phyloP scores from a whole-genome alignment of 345 rosid species.

The Camelina laxa region DNA sequence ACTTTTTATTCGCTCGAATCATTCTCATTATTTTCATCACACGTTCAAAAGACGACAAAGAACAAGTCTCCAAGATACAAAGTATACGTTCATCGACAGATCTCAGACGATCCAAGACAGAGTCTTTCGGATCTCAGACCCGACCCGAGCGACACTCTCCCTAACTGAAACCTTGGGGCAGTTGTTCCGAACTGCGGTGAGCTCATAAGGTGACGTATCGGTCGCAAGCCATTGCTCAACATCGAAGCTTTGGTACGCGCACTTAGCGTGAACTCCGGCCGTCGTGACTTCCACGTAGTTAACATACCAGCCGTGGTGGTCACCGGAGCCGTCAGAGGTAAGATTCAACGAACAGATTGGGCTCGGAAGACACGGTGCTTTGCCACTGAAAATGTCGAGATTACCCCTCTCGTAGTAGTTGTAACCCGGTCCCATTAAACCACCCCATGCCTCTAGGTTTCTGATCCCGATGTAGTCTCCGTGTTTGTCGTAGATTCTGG shows the following conservation, averaged over 20 bases:
- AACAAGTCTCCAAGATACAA: slow-evolving; percentile 20
- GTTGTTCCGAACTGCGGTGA: slow-evolving; percentile 57
- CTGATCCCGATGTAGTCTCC: slow-evolving; percentile 53
- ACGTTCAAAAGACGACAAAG: slow-evolving; percentile 34
- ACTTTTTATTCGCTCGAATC: slow-evolving; percentile 18
- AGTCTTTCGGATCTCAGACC: slow-evolving; percentile 45
- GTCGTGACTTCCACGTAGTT: slow-evolving; percentile 81
- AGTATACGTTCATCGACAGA: not conserved
- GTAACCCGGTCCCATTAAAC: slow-evolving; percentile 74
- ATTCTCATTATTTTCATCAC: slow-evolving; percentile 22
- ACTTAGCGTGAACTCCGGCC: slow-evolving; percentile 61
- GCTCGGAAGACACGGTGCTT: slow-evolving; percentile 56
- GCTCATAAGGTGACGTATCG: slow-evolving; percentile 66
- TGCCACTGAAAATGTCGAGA: slow-evolving; percentile 85
- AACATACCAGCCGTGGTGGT: slow-evolving; percentile 83
- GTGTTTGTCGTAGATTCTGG: slow-evolving; percentile 51
- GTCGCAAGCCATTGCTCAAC: slow-evolving; percentile 93
- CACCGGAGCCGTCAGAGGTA: slow-evolving; percentile 78
- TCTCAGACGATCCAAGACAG: slow-evolving; percentile 45
- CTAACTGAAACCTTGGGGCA: slow-evolving; percentile 44
- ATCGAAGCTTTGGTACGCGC: slow-evolving; percentile 60
- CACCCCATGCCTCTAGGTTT: slow-evolving; percentile 79
- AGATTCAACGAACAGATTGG: slow-evolving; percentile 75
- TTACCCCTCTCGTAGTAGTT: slow-evolving; percentile 91
- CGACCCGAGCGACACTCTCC: slow-evolving; percentile 32